Evolutionary conservation across 2,329 filamentous ascomycete species (phyloP).

Genomic region (Diaporthe helianthi): DNA sequence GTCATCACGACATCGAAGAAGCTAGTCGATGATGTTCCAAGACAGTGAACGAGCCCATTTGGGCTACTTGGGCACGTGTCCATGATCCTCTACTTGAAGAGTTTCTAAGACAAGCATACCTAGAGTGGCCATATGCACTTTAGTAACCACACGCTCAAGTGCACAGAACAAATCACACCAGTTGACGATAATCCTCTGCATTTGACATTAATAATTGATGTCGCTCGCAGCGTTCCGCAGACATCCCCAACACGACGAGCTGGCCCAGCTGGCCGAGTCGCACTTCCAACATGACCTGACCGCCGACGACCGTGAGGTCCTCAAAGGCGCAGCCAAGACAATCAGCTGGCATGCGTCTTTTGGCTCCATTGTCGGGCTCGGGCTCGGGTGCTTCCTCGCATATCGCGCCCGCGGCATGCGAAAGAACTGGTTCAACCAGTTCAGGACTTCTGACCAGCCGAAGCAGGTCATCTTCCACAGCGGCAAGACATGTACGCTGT

Average conservation of each 20-base stretch:
- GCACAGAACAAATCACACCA: background rate
- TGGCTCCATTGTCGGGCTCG: constrained; percentile 66
- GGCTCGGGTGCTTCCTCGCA: constrained; percentile 64
- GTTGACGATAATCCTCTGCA: background rate
- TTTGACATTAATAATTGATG: too few species aligned
- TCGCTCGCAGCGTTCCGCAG: constrained; percentile 46
- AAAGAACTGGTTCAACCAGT: constrained; percentile 65
- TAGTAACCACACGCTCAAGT: too few species aligned
- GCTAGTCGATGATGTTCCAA: background rate
- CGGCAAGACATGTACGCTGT: constrained; percentile 59
- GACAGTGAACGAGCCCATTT: background rate
- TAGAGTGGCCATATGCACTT: background rate
- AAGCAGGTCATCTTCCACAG: constrained; percentile 67
- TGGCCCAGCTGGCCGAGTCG: constrained; percentile 61
- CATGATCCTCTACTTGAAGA: background rate
- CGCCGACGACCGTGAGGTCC: constrained; percentile 63
- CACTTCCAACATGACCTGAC: constrained; percentile 62
- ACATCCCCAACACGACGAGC: constrained; percentile 52
- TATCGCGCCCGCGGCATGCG: constrained; percentile 63
- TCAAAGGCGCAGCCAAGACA: constrained; percentile 61
- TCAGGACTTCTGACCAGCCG: constrained; percentile 67
- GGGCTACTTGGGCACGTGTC: too few species aligned
- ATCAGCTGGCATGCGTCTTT: constrained; percentile 62
- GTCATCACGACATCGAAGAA: background rate
- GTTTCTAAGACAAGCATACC: background rate